Base-by-base conservation (phyloP, 2,329 filamentous ascomycete genomes). In the Verticillium nonalfalfae region DNA sequence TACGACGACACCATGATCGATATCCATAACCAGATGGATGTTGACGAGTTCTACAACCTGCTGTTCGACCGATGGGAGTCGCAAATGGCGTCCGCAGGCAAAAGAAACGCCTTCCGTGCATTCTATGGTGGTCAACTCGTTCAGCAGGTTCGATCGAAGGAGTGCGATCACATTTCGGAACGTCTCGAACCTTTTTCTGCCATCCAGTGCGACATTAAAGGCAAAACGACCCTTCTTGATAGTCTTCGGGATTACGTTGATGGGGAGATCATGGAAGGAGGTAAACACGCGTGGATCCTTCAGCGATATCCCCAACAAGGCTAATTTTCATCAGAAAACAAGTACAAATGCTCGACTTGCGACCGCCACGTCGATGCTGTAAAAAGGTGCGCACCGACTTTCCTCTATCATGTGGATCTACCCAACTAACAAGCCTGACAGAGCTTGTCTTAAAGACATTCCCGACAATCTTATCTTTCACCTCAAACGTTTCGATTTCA, bases 391-490 rank as follows among this genome's bases (percentile, higher is more conserved):
- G 18, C 7, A 18, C 18, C 18, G 11, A 74, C 68, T 72, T 36
- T 2, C n/a, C 18, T 35, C 21, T 7, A 40, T 31, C 4, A 4
- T 7, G 55, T 10, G n/a, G 45, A 2, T 5, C 1, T 14, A 59
- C 56, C 57, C 35, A 52, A 13, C 60, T 65, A 34, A 65, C 60
- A 54, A 26, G n/a, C 34, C 21, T 39, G 40, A 33, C 61, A 90
- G 91, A 68, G 90, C 93, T 13, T 98, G 94, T 68, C 78, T 98
- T 61, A 97, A 97, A 72, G 90, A 96, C 64, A 86, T 97, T 7
- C 94, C 95, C 0, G 90, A 99, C 74, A 93, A 97, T 70, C 78
- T 99, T 45, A 98, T 98, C 62, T 96, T 98, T 71, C 95, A 98
- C 71, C 78, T 99, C 59, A 99, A 95, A 74, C 83, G 91, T 52